These are phyloP conservation scores for Lasiosphaeria hispida DNA, from an alignment of 495 filamentous ascomycete species.

Conservation along the genomic window DNA sequence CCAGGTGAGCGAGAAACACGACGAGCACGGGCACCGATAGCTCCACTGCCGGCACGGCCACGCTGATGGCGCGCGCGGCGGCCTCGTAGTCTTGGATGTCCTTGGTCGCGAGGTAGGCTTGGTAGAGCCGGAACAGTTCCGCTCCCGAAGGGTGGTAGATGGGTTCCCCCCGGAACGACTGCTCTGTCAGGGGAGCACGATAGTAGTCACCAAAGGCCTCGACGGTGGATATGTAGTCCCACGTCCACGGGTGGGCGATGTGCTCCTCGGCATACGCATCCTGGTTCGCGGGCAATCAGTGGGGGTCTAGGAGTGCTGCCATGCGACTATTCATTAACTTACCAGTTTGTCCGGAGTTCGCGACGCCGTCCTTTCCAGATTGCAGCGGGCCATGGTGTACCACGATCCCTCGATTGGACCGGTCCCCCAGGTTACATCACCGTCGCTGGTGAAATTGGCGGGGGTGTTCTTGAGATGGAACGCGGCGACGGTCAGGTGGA, in stretches of 20 bases:
- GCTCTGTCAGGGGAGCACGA: constrained; percentile 1
- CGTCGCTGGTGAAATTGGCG: background rate
- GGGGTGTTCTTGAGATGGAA: constrained; percentile 6
- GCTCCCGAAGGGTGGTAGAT: constrained; percentile 2
- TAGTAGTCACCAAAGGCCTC: background rate
- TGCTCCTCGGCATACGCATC: constrained; percentile 4
- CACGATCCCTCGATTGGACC: constrained; percentile 3
- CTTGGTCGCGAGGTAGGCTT: constrained; percentile 7
- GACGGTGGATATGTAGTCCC: background rate
- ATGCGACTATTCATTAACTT: background rate
- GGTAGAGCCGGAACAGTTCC: constrained; percentile 11
- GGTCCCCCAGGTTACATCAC: background rate
- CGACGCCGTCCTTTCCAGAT: background rate
- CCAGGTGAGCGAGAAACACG: constrained; percentile 5
- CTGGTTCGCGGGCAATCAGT: background rate
- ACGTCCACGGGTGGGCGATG: constrained; percentile 5
- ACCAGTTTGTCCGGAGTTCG: constrained; percentile 4
- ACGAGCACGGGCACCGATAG: constrained; percentile 4
- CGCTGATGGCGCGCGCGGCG: background rate
- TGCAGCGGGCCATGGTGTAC: constrained; percentile 10
- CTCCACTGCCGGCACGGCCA: background rate
- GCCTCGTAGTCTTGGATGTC: constrained; percentile 7
- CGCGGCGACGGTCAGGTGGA: constrained; percentile 7
- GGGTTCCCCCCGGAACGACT: background rate
- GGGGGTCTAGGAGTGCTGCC: background rate